Evolutionary conservation across 306 rosid genomes (phyloP).

Genomic region (Canavalia ensiformis): DNA sequence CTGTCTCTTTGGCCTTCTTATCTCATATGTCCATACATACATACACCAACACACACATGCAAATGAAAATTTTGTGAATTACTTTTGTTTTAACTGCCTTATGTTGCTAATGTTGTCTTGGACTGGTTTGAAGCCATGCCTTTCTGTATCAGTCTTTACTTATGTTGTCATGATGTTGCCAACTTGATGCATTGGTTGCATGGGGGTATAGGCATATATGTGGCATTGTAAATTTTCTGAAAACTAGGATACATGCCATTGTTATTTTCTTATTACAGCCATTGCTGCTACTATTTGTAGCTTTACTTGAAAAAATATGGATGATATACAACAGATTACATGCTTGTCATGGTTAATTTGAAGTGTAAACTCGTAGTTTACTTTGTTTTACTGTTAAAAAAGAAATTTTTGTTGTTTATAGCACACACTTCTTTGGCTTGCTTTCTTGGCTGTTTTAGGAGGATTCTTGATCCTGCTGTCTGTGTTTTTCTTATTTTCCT

Average conservation of each 20-base stretch:
- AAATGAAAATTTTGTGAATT: neutral
- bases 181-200: neutral
- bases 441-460: slow-evolving; percentile 25
- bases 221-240: neutral
- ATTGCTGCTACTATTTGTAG: neutral
- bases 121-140: neutral
- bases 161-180: neutral
- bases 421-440: slow-evolving; percentile 4
- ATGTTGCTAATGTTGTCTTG: neutral
- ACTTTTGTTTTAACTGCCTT: neutral
- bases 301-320: slow-evolving; percentile 12
- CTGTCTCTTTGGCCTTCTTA: neutral
- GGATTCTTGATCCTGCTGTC: slow-evolving; percentile 2
- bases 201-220: neutral
- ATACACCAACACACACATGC: too few relatives aligned
- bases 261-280: neutral
- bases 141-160: slow-evolving; percentile 2
- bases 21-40: neutral
- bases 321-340: neutral
- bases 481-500: slow-evolving; percentile 10
- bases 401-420: slow-evolving; percentile 37
- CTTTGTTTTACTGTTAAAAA: neutral
- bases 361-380: slow-evolving; percentile 11
- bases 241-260: slow-evolving; percentile 16
- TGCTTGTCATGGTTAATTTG: slow-evolving; percentile 13